Base-by-base conservation (phyloP, 2,329 filamentous ascomycete species). In the Cladophialophora psammophila region DNA sequence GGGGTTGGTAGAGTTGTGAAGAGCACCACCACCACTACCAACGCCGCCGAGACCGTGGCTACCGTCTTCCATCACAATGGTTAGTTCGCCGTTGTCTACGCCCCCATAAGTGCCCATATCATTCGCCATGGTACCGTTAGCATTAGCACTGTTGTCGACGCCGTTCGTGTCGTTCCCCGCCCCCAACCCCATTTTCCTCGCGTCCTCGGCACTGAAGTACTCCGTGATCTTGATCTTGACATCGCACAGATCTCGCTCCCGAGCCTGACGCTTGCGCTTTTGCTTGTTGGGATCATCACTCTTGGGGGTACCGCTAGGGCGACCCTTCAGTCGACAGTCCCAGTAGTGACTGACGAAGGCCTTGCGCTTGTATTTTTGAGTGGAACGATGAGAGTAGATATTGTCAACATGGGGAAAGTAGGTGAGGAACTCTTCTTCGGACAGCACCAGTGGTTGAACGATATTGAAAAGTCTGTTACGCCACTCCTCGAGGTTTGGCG, bases 171-270 rank as follows among this genome's bases (percentile, higher is more conserved):
- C 42, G 59, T 76, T 61, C 32, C 36, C 57, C 32, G 40, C 42
- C 40, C 18, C 26, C 53, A 72, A 35, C 32, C 68, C 68, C 58
- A 65, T 48, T 45, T 72, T 64, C 40, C 57, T 61, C 32, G 65
- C 69, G 20, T 76, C 71, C 0, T 76, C 80, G 42, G 85, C 86
- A 9, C 89, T 86, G 62, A 90, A 90, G 79, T 91, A 92, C 77
- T 94, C 91, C 2, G 90, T 93, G 67, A 94, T 92, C 77, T 93
- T 94, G 77, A 94, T 93, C 79, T 94, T 94, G 70, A 94, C 91
- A 77, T 94, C 91, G 76, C 91, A 94, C n/a, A 93, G 83, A 78
- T 93, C 90, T 12, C 90, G 84, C 77, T 91, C 88, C 50, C 91
- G 84, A n/a, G 89, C 89, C 40, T 85, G 88, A 32, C 91, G 88